These are phyloP conservation scores for Tuber brumale DNA, from an alignment of 495 filamentous ascomycete species.

Conservation along the genomic window DNA sequence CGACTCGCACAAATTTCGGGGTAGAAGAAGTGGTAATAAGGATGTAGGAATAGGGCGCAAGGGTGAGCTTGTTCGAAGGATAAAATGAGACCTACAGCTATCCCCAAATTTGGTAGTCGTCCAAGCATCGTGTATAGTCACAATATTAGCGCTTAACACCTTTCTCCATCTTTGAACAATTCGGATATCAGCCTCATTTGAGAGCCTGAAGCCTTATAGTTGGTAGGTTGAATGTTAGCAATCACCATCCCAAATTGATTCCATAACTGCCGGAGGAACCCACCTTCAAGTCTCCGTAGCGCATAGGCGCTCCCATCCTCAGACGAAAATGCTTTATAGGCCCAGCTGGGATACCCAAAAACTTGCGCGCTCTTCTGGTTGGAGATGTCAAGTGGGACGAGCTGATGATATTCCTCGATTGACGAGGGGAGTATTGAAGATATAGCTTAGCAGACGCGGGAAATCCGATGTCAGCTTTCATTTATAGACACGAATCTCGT, in stretches of 20 bases:
- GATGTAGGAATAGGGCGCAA: background rate
- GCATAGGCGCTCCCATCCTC: slow-evolving; percentile 80
- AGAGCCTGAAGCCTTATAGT: slow-evolving; percentile 62
- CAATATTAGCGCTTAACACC: slow-evolving; percentile 71
- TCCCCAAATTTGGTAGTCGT: slow-evolving; percentile 89
- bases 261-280: slow-evolving; percentile 10
- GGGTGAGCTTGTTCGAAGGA: slow-evolving; percentile 15
- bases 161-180: slow-evolving; percentile 88
- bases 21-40: background rate
- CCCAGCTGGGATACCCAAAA: slow-evolving; percentile 83
- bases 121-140: slow-evolving; percentile 84
- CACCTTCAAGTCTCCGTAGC: slow-evolving; percentile 76
- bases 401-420: slow-evolving; percentile 80
- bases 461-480: slow-evolving; percentile 22
- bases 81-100: slow-evolving; percentile 51
- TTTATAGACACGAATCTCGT: background rate
- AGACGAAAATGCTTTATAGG: slow-evolving; percentile 88
- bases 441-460: slow-evolving; percentile 23
- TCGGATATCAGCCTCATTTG: slow-evolving; percentile 78
- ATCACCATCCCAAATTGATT: slow-evolving; percentile 21
- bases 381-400: slow-evolving; percentile 81
- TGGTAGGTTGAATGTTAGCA: slow-evolving; percentile 32
- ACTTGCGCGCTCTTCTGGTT: slow-evolving; percentile 65
- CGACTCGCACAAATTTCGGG: slow-evolving; percentile 23
- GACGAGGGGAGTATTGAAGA: slow-evolving; percentile 52